phyloP scores from a whole-genome alignment of 495 filamentous ascomycete species.

The Tricharina praecox region DNA sequence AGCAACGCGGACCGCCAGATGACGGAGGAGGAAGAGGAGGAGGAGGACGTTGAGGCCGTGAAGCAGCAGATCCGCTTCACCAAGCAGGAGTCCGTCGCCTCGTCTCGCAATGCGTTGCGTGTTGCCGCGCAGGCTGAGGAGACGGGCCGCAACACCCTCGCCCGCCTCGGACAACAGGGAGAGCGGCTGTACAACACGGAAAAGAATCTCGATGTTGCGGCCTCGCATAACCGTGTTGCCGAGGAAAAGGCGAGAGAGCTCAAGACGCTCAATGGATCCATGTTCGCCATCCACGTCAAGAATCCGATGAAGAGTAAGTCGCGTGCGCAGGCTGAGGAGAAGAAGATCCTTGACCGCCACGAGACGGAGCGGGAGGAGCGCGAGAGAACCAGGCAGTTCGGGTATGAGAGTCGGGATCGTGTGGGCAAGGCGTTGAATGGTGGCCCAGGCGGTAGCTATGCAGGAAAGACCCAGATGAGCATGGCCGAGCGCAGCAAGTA shows the following conservation, averaged over 20 bases:
- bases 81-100: constrained; percentile 57
- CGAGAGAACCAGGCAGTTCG: constrained; percentile 50
- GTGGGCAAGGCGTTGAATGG: constrained; percentile 46
- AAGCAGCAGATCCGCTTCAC: constrained; percentile 60
- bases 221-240: constrained; percentile 50
- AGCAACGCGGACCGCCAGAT: constrained; percentile 49
- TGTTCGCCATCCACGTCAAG: constrained; percentile 62
- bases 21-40: constrained; percentile 54
- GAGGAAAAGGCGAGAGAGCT: constrained; percentile 60
- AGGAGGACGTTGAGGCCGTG: constrained; percentile 47
- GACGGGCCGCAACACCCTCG: constrained; percentile 50
- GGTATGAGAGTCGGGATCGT: constrained; percentile 39
- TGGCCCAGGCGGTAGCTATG: neutral
- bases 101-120: constrained; percentile 50
- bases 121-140: constrained; percentile 53
- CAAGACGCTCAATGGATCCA: constrained; percentile 58
- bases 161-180: constrained; percentile 53
- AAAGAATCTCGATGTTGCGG: constrained; percentile 51
- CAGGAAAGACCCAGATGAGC: constrained; percentile 25
- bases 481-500: constrained; percentile 56
- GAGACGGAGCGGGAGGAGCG: constrained; percentile 47
- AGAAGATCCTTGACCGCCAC: constrained; percentile 44
- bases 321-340: constrained; percentile 42
- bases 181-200: constrained; percentile 67
- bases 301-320: constrained; percentile 53